phyloP scores from a whole-genome alignment of 495 filamentous ascomycete genomes.

The Viridothelium virens region DNA sequence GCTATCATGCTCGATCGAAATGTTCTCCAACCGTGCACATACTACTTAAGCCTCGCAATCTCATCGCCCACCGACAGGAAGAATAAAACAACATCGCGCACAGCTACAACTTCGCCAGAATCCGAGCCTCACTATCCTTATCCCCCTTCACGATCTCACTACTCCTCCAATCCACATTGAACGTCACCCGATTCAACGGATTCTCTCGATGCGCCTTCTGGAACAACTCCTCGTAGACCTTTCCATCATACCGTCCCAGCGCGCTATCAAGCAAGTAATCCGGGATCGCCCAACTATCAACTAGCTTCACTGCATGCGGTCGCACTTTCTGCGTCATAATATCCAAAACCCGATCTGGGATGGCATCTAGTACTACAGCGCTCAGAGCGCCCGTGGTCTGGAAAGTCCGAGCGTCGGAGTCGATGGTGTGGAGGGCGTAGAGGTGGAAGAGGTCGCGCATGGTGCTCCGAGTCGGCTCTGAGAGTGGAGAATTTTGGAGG shows the following conservation, averaged over 20 bases:
- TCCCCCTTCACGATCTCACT: slow-evolving; percentile 45
- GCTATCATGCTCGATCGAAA: too few relatives aligned
- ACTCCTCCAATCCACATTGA: slow-evolving; percentile 44
- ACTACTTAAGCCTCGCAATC: too few relatives aligned
- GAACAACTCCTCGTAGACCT: slow-evolving; percentile 45
- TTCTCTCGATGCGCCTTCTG: slow-evolving; percentile 42
- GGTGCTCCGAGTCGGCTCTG: slow-evolving; percentile 22
- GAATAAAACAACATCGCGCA: neutral
- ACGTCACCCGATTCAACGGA: slow-evolving; percentile 41
- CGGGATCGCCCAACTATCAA: slow-evolving; percentile 44
- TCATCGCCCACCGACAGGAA: neutral
- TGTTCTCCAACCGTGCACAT: too few relatives aligned
- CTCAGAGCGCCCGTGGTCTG: slow-evolving; percentile 35
- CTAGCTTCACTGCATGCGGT: slow-evolving; percentile 43
- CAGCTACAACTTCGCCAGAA: slow-evolving; percentile 31
- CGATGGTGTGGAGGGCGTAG: slow-evolving; percentile 41
- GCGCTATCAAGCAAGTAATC: slow-evolving; percentile 45
- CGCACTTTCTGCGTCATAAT: slow-evolving; percentile 38
- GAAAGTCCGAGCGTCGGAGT: slow-evolving; percentile 36
- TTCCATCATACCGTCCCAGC: slow-evolving; percentile 42
- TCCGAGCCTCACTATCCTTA: slow-evolving; percentile 25
- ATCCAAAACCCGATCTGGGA: slow-evolving; percentile 36
- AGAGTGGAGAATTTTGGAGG: slow-evolving; percentile 29
- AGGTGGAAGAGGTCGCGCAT: slow-evolving; percentile 39
- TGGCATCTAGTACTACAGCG: slow-evolving; percentile 29